Percentiles rank a stretch among this genome's conserved stretches.
Evolutionary conservation across 495 filamentous ascomycete genomes (phyloP).

Genomic region (Cetradonia linearis): DNA sequence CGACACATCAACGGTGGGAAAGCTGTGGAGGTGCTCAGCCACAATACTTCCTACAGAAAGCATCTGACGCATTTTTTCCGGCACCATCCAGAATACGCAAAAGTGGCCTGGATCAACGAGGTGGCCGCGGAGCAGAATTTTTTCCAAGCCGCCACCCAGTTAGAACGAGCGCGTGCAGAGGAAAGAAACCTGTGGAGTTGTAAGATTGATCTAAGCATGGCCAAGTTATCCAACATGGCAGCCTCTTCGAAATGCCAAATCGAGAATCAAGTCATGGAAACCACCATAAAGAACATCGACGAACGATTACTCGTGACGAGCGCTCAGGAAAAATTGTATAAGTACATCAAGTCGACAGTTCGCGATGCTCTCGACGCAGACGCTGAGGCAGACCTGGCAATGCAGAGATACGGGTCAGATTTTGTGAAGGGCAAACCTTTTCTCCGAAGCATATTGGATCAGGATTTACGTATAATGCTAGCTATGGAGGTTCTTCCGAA

Average conservation of each 20-base stretch:
- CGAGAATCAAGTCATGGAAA: conserved; percentile 25
- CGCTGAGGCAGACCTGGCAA: conserved; percentile 62
- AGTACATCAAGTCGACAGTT: conserved; percentile 46
- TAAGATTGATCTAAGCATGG: conserved; percentile 80
- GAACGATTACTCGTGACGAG: conserved; percentile 52
- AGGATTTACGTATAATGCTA: conserved; percentile 55
- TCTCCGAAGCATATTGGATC: conserved; percentile 52
- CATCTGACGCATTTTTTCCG: conserved; percentile 68
- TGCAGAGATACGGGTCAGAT: conserved; percentile 52
- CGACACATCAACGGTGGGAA: conserved; percentile 56
- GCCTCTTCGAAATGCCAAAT: conserved; percentile 34
- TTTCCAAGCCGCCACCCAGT: conserved; percentile 52
- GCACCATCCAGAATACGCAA: conserved; percentile 53
- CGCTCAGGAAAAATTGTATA: conserved; percentile 66
- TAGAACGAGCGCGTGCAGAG: conserved; percentile 52
- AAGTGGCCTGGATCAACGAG: conserved; percentile 92
- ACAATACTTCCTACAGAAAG: conserved; percentile 48
- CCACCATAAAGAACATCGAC: conserved; percentile 41
- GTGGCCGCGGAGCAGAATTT: conserved; percentile 63
- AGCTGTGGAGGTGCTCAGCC: conserved; percentile 57
- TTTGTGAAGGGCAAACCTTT: conserved; percentile 50
- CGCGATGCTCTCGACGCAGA: conserved; percentile 62
- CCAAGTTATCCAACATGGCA: conserved; percentile 69
- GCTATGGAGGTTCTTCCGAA: conserved; percentile 55
- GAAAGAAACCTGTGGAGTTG: conserved; percentile 78